Evolutionary conservation across 768 basidiomycete species (phyloP).

Genomic region (Scleroderma bovista): DNA sequence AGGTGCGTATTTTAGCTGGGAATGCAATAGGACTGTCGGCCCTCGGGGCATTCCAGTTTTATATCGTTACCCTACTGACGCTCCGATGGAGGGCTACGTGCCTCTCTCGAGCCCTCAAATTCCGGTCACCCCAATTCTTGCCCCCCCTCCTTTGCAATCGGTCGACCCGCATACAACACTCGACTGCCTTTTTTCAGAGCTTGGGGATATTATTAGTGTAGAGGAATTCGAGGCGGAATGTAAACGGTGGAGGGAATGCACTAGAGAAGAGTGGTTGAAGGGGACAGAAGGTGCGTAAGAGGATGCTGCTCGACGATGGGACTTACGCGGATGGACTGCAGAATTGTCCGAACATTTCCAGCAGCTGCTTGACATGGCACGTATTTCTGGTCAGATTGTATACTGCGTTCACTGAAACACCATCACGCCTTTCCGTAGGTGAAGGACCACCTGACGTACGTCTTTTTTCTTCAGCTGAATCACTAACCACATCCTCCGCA

Average conservation of each 20-base stretch:
- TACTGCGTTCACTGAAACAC: neutral
- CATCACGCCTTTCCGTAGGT: conserved; percentile 10
- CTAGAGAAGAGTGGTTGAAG: conserved; percentile 27
- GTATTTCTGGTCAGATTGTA: neutral
- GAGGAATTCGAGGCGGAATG: conserved; percentile 18
- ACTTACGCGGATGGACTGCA: conserved; percentile 5
- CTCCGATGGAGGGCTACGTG: conserved; percentile 12
- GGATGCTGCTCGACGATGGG: neutral
- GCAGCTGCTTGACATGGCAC: conserved; percentile 19
- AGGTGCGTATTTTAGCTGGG: too few species aligned
- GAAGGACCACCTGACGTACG: conserved; percentile 26
- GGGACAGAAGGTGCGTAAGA: conserved; percentile 22
- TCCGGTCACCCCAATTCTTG: conserved; percentile 11
- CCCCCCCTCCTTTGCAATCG: neutral
- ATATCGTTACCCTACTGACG: neutral
- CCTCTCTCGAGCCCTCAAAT: conserved; percentile 18
- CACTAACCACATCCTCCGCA: conserved; percentile 1
- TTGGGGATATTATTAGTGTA: conserved; percentile 14
- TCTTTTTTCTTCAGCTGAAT: neutral
- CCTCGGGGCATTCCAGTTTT: neutral
- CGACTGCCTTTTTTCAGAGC: conserved; percentile 13
- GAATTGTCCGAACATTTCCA: conserved; percentile 14
- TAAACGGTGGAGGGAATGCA: conserved; percentile 24
- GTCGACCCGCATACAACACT: conserved; percentile 8
- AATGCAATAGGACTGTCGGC: neutral